Conservation (phyloP, 2,329 filamentous ascomycete genomes). For the Ophiocordyceps sinensis region DNA sequence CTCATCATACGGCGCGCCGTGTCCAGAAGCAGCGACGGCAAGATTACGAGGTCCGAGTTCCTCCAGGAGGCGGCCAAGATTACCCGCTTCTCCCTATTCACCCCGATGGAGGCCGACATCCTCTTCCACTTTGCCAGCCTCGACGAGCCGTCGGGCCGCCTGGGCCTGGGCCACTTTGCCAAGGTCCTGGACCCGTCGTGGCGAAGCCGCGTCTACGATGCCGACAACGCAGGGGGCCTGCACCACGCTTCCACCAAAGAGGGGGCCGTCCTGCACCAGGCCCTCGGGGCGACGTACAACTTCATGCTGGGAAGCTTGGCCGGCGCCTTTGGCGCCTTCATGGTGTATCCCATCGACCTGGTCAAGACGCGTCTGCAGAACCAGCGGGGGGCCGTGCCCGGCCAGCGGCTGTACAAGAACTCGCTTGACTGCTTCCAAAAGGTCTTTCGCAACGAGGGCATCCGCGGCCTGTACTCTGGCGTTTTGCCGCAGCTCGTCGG, state of each 20-base stretch:
- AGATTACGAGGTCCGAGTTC: constrained; percentile 89
- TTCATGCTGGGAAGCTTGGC: constrained; percentile 81
- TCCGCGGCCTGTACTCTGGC: constrained; percentile 82
- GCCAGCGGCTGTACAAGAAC: constrained; percentile 89
- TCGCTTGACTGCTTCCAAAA: constrained; percentile 91
- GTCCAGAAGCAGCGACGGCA: constrained; percentile 69
- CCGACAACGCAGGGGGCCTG: constrained; percentile 24
- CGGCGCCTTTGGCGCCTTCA: constrained; percentile 94
- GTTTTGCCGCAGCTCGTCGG: constrained; percentile 90
- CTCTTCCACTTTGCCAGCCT: constrained; percentile 96
- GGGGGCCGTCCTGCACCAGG: constrained; percentile 37
- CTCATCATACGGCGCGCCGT: constrained; percentile 81
- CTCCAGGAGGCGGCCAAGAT: constrained; percentile 83
- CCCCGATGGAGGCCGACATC: constrained; percentile 96
- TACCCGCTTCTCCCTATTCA: constrained; percentile 90
- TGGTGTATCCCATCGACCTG: constrained; percentile 97
- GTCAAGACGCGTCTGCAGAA: constrained; percentile 99
- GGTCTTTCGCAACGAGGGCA: constrained; percentile 83
- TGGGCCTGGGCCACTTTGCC: constrained; percentile 73
- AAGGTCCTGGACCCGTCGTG: constrained; percentile 92
- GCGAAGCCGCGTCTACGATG: constrained; percentile 47
- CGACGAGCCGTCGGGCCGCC: constrained; percentile 73
- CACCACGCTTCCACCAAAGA: constrained; percentile 20
- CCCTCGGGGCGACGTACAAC: constrained; percentile 65
- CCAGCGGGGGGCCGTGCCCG: constrained; percentile 69